These are phyloP conservation scores for Podospora sp. DNA, from an alignment of 495 filamentous ascomycete genomes.

Conservation along the genomic window DNA sequence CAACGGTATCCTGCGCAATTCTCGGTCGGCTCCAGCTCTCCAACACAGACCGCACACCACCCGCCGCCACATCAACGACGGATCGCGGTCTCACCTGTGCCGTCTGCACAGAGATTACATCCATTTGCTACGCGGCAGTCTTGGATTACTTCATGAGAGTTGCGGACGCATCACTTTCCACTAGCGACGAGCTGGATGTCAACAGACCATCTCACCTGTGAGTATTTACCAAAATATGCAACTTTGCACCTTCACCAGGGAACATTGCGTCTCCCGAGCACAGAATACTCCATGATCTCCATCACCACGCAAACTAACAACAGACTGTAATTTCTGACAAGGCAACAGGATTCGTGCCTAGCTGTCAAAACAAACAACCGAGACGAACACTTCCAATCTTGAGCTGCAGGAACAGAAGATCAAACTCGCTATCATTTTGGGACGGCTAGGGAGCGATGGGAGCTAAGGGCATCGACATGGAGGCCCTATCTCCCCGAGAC, in stretches of 20 bases:
- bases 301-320: neutral
- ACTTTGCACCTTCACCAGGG: neutral
- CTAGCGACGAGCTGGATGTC: neutral
- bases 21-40: conserved; percentile 20
- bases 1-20: conserved; percentile 18
- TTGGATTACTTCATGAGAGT: neutral
- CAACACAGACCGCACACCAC: conserved; percentile 18
- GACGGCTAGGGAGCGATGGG: conserved; percentile 26
- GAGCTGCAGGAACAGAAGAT: neutral
- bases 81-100: neutral
- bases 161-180: neutral
- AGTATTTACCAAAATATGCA: neutral
- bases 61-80: conserved; percentile 1
- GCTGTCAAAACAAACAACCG: neutral
- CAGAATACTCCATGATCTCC: neutral
- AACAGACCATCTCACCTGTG: neutral
- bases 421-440: neutral
- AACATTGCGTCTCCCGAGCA: neutral
- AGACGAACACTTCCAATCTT: neutral
- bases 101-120: neutral
- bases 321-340: neutral
- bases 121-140: neutral
- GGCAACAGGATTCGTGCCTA: neutral
- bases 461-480: conserved; percentile 56
- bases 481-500: conserved; percentile 72